Evolutionary conservation across 2,329 filamentous ascomycete genomes (phyloP).

Genomic region (Fusarium coffeatum): DNA sequence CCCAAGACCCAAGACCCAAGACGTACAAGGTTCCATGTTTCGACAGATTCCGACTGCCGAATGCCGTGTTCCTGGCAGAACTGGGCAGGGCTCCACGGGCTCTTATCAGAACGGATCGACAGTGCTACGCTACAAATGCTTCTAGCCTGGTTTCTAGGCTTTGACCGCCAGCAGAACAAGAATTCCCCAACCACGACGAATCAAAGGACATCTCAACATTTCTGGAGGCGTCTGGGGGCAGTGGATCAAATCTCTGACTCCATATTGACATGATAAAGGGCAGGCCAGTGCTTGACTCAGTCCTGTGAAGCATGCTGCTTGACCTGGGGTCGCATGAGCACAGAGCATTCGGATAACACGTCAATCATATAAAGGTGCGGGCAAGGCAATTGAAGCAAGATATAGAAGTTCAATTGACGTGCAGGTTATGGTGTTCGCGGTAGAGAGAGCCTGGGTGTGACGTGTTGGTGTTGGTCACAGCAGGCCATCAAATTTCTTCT

Average conservation of each 20-base stretch:
- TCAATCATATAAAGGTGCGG: too few relatives aligned
- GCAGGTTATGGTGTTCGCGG: neutral
- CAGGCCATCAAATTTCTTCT: neutral
- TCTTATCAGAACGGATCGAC: slow-evolving; percentile 32
- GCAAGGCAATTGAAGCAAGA: neutral
- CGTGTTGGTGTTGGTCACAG: slow-evolving; percentile 29
- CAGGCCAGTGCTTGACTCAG: slow-evolving; percentile 21
- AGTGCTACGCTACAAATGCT: slow-evolving; percentile 18
- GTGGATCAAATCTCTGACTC: slow-evolving; percentile 15
- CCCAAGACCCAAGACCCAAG: neutral
- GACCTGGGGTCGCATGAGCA: neutral
- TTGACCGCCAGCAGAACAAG: slow-evolving; percentile 24
- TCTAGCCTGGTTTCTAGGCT: slow-evolving; percentile 19
- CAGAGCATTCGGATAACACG: neutral
- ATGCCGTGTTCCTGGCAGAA: slow-evolving; percentile 30
- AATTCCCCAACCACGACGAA: slow-evolving; percentile 12
- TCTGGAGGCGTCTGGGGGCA: slow-evolving; percentile 18
- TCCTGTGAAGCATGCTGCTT: neutral
- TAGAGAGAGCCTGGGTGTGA: neutral
- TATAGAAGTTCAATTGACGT: neutral
- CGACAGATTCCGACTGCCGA: slow-evolving; percentile 29
- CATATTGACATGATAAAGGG: slow-evolving; percentile 25
- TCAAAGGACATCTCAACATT: slow-evolving; percentile 35
- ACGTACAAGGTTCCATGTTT: slow-evolving; percentile 1
- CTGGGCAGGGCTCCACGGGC: slow-evolving; percentile 5